Percentiles rank a stretch among this genome's conserved stretches.
Conservation (phyloP, 2,329 filamentous ascomycete genomes). For the Leptographium procerum region DNA sequence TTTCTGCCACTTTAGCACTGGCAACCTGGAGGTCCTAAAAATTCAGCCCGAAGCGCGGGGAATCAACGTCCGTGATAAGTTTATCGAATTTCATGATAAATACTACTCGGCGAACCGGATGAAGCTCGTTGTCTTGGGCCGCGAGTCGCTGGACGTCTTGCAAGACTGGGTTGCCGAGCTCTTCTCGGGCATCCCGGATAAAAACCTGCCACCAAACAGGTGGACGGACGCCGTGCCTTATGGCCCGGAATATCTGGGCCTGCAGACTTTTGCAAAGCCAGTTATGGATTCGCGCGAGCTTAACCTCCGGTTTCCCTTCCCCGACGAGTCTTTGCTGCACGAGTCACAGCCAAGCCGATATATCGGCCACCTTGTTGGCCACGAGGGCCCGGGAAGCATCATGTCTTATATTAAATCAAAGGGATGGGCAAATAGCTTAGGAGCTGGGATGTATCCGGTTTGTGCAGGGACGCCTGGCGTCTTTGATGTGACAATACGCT, state of each 20-base stretch:
- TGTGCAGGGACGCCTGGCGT: slow-evolving; percentile 68
- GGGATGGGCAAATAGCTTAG: slow-evolving; percentile 78
- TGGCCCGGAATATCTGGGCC: slow-evolving; percentile 38
- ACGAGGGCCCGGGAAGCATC: slow-evolving; percentile 87
- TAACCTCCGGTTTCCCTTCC: slow-evolving; percentile 72
- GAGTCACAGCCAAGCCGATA: slow-evolving; percentile 77
- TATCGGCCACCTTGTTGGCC: slow-evolving; percentile 78
- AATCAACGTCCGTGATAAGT: slow-evolving; percentile 78
- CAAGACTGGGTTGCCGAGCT: slow-evolving; percentile 76
- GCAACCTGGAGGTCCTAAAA: slow-evolving; percentile 77
- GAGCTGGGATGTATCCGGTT: slow-evolving; percentile 62
- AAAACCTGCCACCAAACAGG: slow-evolving; percentile 54
- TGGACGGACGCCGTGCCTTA: slow-evolving; percentile 43
- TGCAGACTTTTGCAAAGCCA: slow-evolving; percentile 77
- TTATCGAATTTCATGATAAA: slow-evolving; percentile 81
- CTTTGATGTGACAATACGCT: slow-evolving; percentile 66
- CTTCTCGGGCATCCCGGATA: slow-evolving; percentile 72
- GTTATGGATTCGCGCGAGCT: slow-evolving; percentile 79
- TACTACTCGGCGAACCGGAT: slow-evolving; percentile 90
- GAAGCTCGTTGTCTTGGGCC: slow-evolving; percentile 80
- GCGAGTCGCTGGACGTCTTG: slow-evolving; percentile 69
- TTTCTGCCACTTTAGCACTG: slow-evolving; percentile 84
- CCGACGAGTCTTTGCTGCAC: slow-evolving; percentile 70
- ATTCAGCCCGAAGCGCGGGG: slow-evolving; percentile 67
- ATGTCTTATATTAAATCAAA: slow-evolving; percentile 82